Evolutionary conservation across 1,139 yeast species (phyloP), one percentile per base, ranked within the genome.

Genomic region (Suhomyces ambrosiae): DNA sequence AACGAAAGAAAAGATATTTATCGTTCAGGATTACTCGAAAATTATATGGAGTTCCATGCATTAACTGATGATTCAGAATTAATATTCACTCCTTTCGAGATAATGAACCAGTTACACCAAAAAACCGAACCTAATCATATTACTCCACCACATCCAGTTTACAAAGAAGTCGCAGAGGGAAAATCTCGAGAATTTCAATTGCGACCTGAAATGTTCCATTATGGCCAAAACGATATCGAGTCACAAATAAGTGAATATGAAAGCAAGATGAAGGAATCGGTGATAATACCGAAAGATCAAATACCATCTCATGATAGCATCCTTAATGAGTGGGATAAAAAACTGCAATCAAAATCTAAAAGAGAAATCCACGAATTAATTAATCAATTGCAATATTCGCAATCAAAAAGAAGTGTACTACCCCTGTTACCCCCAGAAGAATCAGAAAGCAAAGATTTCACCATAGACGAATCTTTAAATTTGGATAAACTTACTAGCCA

Each of bases 21-120:
- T 10, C 58, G 57, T 39, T 45, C 63, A 7, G 56, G 58, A 15
- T 40, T 63, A 51, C 53, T 63, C 34, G 53, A 59, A 36, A 42
- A 49, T 7, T 60, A 47, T 41, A 49, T 63, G 30, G 32, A 36
- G 10, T 46, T 33, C 18, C 21, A 30, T 12, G 27, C 18, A 11
- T 12, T 16, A 9, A 11, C 23, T n/a, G 19, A 16, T 4, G 15
- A 16, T 5, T 16, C 27, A 5, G 11, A 27, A 10, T 11, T 40
- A 7, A 22, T 17, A 5, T 22, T 44, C 18, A 37, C 31, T 15
- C 47, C 47, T 3, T 8, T 14, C 5, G 22, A 21, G 2, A 30
- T 30, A 12, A 30, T 41, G 28, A 28, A n/a, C 13, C 37, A 33
- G n/a, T 37, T 38, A 35, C 28, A 7, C 37, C 18, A 27, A 27